phyloP scores from a whole-genome alignment of 2,329 filamentous ascomycete genomes.

The Decorospora gaudefroyi region DNA sequence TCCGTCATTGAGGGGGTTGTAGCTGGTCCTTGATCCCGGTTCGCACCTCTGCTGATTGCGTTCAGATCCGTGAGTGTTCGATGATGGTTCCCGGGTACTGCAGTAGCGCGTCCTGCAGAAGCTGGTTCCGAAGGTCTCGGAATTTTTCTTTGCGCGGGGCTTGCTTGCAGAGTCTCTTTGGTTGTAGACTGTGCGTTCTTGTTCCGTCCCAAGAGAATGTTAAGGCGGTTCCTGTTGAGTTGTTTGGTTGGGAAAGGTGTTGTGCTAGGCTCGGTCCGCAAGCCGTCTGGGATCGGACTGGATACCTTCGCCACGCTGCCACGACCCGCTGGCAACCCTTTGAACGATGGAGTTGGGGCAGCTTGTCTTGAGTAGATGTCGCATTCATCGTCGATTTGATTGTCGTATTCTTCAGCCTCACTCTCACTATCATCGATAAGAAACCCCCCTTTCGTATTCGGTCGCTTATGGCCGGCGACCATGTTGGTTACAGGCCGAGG shows the following conservation, averaged over 20 bases:
- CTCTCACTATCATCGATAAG: slow-evolving; percentile 13
- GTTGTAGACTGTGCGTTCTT: not conserved
- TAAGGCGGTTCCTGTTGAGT: slow-evolving; percentile 9
- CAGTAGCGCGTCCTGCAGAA: not conserved
- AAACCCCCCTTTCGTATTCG: slow-evolving; percentile 14
- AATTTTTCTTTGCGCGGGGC: not conserved
- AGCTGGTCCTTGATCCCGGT: too few species aligned
- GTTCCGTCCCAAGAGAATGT: slow-evolving; percentile 4
- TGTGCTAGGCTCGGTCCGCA: not conserved
- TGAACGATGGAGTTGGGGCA: too few species aligned
- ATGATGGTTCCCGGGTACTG: not conserved
- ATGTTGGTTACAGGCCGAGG: too few species aligned
- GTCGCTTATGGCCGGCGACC: slow-evolving; percentile 7
- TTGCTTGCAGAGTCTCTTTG: not conserved
- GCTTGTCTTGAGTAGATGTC: not conserved
- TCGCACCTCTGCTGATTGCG: too few species aligned
- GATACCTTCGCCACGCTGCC: not conserved
- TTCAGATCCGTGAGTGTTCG: not conserved
- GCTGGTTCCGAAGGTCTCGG: not conserved
- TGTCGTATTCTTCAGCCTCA: not conserved
- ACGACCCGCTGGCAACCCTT: not conserved
- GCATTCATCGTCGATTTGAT: not conserved
- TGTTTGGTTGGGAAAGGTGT: slow-evolving; percentile 3
- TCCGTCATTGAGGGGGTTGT: too few species aligned
- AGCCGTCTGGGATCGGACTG: not conserved